phyloP scores from a whole-genome alignment of 139 green algal species.

The Tetraselmis striata region DNA sequence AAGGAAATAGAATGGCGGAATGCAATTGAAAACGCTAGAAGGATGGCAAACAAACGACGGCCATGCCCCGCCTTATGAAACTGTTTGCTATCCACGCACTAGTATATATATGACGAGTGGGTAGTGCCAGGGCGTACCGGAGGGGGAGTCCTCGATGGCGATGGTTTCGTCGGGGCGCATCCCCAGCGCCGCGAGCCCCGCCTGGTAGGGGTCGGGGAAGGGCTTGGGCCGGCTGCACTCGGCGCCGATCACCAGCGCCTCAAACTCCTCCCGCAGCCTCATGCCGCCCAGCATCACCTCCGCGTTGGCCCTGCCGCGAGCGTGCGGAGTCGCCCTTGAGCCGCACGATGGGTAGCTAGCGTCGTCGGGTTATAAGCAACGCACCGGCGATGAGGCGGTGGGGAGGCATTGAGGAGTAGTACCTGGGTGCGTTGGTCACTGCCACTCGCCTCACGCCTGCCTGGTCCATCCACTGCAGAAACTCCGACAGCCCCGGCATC shows the following conservation, averaged over 20 bases:
- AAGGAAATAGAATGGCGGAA: too few species aligned
- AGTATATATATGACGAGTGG: too few species aligned
- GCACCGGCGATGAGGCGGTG: too few species aligned
- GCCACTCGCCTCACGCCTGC: constrained; percentile 43
- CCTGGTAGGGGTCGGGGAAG: constrained; percentile 65
- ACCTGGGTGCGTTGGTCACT: constrained; percentile 71
- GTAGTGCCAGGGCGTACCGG: constrained; percentile 25
- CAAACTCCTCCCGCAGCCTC: constrained; percentile 52
- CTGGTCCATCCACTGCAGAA: constrained; percentile 45
- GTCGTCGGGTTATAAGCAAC: too few species aligned
- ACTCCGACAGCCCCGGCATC: constrained; percentile 51
- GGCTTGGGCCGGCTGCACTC: constrained; percentile 67
- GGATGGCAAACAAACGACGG: too few species aligned
- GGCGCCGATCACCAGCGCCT: constrained; percentile 51
- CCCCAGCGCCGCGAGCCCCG: constrained; percentile 44
- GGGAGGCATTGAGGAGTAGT: too few species aligned
- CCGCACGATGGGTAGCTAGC: too few species aligned
- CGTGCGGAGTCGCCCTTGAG: too few species aligned
- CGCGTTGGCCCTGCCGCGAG: constrained; percentile 49
- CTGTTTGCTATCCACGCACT: too few species aligned
- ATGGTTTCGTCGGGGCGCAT: constrained; percentile 29
- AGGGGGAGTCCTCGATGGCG: constrained; percentile 43
- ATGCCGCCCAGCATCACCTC: constrained; percentile 65
- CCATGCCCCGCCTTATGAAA: too few species aligned
- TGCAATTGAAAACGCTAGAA: too few species aligned